Percentiles rank a stretch among this genome's conserved stretches.
phyloP scores from a whole-genome alignment of 768 basidiomycete species.

The Grammothele lineata region DNA sequence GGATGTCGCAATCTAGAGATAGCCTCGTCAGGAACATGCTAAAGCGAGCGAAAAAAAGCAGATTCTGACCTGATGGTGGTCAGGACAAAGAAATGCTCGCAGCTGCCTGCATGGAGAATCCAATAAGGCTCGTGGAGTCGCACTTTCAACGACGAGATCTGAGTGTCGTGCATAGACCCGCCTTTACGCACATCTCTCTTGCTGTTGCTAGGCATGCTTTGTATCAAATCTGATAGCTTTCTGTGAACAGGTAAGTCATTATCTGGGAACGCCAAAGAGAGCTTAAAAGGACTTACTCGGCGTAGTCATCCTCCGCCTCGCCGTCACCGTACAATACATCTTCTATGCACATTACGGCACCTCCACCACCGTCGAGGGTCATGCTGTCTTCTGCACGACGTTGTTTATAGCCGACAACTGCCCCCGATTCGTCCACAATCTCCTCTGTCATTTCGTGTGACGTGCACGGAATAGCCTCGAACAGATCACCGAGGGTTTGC shows the following conservation, averaged over 20 bases:
- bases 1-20: conserved; percentile 50
- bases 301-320: conserved; percentile 46
- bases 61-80: conserved; percentile 62
- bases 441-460: conserved; percentile 52
- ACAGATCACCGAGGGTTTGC: conserved; percentile 65
- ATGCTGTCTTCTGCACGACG: neutral
- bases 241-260: no score
- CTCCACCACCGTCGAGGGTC: conserved; percentile 19
- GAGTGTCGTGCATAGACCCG: conserved; percentile 42
- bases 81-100: conserved; percentile 74
- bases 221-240: conserved; percentile 13
- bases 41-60: no score
- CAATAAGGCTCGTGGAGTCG: conserved; percentile 76
- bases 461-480: conserved; percentile 54
- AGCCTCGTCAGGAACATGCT: no score
- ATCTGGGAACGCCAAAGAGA: no score
- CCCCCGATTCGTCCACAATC: conserved; percentile 28
- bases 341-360: conserved; percentile 60
- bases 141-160: conserved; percentile 50
- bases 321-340: conserved; percentile 56
- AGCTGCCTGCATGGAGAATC: conserved; percentile 76
- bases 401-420: conserved; percentile 30
- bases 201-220: conserved; percentile 28
- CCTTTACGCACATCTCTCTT: conserved; percentile 33
- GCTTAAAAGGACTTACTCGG: conserved; percentile 45